Base-by-base conservation (phyloP, 2,329 filamentous ascomycete species). In the Alternaria dauci region DNA sequence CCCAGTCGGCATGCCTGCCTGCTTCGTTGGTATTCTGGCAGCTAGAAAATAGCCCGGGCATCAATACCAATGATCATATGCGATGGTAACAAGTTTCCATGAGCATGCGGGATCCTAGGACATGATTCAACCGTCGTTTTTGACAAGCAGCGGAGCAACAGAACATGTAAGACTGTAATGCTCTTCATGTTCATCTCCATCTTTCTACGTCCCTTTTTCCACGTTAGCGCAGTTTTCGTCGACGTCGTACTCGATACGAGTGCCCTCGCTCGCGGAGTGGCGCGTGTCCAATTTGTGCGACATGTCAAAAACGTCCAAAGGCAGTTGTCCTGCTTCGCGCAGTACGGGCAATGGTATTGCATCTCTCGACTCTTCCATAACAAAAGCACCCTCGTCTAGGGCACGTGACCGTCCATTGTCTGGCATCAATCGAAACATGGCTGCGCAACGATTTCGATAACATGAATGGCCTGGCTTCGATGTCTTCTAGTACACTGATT, bases 291-390 rank as follows among this genome's bases (percentile, higher is more conserved):
- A 56, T 72, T 67, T 5, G 62, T 73, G 38, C 70, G 70, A 38
- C 61, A 62, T 25, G 67, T 73, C 39, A 73, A 73, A 48, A 60
- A 73, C 41, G 43, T 71, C 34, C 62, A 69, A 52, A 63, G 64
- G n/a, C 39, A 55, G 14, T 59, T 70, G 20, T 63, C 70, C 1
- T 68, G 72, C 14, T 52, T 73, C 14, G 61, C 65, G 3, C 62
- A 68, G 48, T 70, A 68, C 18, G 70, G 67, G 2, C 51, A 56
- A 47, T 68, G 61, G 50, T 38, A 44, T 16, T 46, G 62, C 4
- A 62, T 70, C 20, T 46, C 60, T 2, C 28, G 52, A 6, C 62
- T 73, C 26, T 72, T 72, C 55, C 30, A 64, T 18, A 6, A 42
- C 0, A 67, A 70, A 26, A 63, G 62, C 20, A 70, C 65, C 1